Conservation (phyloP, 2,329 filamentous ascomycete species). For the Penicillium sp. region DNA sequence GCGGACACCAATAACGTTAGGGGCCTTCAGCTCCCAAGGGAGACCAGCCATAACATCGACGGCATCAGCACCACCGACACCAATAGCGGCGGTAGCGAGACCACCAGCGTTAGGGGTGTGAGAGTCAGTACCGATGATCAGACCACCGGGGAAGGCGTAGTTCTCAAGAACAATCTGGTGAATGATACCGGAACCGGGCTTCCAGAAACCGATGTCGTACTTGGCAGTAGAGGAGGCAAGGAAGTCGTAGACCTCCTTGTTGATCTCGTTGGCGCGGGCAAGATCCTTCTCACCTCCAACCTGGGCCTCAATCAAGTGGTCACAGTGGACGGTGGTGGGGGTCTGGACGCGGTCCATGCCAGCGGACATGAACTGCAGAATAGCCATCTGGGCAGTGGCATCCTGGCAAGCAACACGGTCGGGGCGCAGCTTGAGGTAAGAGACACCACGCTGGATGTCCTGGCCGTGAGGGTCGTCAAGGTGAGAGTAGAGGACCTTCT, state of each 20-base stretch:
- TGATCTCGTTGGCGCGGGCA: constrained; percentile 83
- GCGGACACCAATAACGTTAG: constrained; percentile 94
- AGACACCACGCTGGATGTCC: constrained; percentile 92
- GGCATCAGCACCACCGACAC: constrained; percentile 96
- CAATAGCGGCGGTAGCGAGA: constrained; percentile 90
- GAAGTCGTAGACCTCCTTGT: constrained; percentile 99
- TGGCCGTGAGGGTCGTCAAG: constrained; percentile 94
- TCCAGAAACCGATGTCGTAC: constrained; percentile 99
- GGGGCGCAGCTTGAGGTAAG: constrained; percentile 93
- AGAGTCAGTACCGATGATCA: constrained; percentile 96
- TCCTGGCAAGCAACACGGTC: constrained; percentile 99
- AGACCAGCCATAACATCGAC: constrained; percentile 98
- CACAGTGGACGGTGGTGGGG: constrained; percentile 94
- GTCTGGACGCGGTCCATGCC: constrained; percentile 95
- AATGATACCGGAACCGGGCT: constrained; percentile 96
- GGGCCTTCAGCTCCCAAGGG: constrained; percentile 97
- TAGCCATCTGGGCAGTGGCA: constrained; percentile 99
- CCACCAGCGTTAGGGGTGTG: constrained; percentile 97
- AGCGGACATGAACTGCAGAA: constrained; percentile 99
- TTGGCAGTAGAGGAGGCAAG: constrained; percentile 89
- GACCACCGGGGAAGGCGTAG: constrained; percentile 97
- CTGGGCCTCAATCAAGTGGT: constrained; percentile 98
- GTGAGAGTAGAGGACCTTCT: constrained; percentile 99
- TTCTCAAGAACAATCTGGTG: constrained; percentile 99
- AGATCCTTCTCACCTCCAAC: constrained; percentile 91